Evolutionary conservation across 2,329 filamentous ascomycete genomes (phyloP).

Genomic region (Torrubiellomyces zombiae): DNA sequence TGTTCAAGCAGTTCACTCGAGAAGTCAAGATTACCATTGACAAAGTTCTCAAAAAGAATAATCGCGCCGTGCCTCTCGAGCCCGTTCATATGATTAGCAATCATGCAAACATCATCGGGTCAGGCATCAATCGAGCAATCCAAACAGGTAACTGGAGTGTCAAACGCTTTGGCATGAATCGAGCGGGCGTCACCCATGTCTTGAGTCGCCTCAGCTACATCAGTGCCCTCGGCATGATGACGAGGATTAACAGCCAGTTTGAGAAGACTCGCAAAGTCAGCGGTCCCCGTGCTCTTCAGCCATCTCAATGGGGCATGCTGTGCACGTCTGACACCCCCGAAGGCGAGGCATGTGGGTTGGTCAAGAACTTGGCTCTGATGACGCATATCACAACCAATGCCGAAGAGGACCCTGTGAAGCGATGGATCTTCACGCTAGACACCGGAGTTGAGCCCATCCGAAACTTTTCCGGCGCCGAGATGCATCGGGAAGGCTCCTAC

Average conservation of each 20-base stretch:
- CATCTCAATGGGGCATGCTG: constrained; percentile 96
- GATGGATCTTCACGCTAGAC: constrained; percentile 74
- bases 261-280: constrained; percentile 96
- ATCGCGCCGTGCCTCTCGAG: constrained; percentile 76
- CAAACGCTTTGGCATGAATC: constrained; percentile 97
- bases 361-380: constrained; percentile 97
- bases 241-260: constrained; percentile 92
- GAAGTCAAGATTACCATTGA: constrained; percentile 89
- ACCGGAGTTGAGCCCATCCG: constrained; percentile 67
- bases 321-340: constrained; percentile 95
- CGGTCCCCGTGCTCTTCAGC: constrained; percentile 86
- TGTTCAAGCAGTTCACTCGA: constrained; percentile 88
- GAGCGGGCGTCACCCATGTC: constrained; percentile 91
- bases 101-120: constrained; percentile 73
- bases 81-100: constrained; percentile 70
- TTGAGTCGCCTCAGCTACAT: constrained; percentile 93
- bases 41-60: constrained; percentile 87
- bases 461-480: constrained; percentile 57
- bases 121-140: constrained; percentile 88
- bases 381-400: constrained; percentile 97
- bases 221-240: constrained; percentile 97
- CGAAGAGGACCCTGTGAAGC: constrained; percentile 76
- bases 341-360: constrained; percentile 92
- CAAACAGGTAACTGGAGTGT: constrained; percentile 96
- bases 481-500: constrained; percentile 71